Percentiles rank a stretch among this genome's conserved stretches.
phyloP scores from a whole-genome alignment of 352 stramenopile species.

The Globisporangium alternatum region DNA sequence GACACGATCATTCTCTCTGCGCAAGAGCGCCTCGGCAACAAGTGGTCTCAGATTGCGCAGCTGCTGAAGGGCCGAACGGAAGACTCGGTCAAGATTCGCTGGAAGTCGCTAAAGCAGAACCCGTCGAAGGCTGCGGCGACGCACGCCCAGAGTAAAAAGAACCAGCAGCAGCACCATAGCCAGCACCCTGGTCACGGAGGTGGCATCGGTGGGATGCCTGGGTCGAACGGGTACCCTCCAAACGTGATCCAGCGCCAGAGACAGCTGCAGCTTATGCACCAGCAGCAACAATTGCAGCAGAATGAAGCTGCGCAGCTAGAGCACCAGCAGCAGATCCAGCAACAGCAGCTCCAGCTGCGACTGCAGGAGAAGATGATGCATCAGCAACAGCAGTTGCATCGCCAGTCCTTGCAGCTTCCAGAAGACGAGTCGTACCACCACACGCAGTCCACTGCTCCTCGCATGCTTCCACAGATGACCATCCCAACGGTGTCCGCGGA shows the following conservation, averaged over 20 bases:
- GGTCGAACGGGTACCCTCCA: slow-evolving; percentile 27
- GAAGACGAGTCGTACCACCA: slow-evolving; percentile 23
- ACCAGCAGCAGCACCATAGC: slow-evolving; percentile 54
- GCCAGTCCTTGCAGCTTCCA: slow-evolving; percentile 48
- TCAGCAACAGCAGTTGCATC: slow-evolving; percentile 59
- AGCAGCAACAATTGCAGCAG: slow-evolving; percentile 69
- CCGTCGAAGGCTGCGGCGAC: slow-evolving; percentile 71
- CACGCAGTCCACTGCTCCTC: background rate
- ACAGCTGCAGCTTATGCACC: slow-evolving; percentile 65
- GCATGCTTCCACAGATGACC: slow-evolving; percentile 17
- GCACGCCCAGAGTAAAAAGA: slow-evolving; percentile 77
- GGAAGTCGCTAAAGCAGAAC: slow-evolving; percentile 88
- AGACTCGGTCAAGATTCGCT: slow-evolving; percentile 94
- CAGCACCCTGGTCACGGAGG: slow-evolving; percentile 11
- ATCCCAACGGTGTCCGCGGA: slow-evolving; percentile 4
- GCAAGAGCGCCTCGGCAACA: slow-evolving; percentile 92
- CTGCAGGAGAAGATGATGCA: slow-evolving; percentile 64
- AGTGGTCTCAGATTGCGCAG: slow-evolving; percentile 96
- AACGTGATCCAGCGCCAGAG: slow-evolving; percentile 64
- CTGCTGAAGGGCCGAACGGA: slow-evolving; percentile 88
- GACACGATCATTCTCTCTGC: slow-evolving; percentile 91
- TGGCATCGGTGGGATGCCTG: slow-evolving; percentile 28
- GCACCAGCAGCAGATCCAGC: slow-evolving; percentile 71
- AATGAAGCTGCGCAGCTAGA: slow-evolving; percentile 64
- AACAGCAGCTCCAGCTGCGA: slow-evolving; percentile 55